Percentiles rank a stretch among this genome's conserved stretches.
These are phyloP conservation scores for Hanseniaspora occidentalis DNA, from an alignment of 805 yeast species.

Conservation along the genomic window DNA sequence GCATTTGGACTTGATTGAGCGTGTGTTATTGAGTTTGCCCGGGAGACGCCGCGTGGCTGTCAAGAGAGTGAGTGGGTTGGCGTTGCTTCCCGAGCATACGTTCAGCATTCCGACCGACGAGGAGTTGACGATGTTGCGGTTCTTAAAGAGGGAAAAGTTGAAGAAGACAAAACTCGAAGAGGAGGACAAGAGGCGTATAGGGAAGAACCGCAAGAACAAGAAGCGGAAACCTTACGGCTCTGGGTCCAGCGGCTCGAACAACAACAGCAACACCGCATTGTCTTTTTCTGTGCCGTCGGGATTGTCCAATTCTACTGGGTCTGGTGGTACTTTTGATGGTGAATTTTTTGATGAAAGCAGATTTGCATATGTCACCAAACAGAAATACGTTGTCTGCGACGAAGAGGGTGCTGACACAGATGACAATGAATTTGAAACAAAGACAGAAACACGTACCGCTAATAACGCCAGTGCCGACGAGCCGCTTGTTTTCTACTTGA, in stretches of 20 bases:
- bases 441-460: too few relatives aligned
- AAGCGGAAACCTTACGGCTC: neutral
- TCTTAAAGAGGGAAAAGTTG: neutral
- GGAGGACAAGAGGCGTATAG: neutral
- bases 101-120: neutral
- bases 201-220: neutral
- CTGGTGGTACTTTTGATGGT: too few relatives aligned
- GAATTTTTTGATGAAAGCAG: too few relatives aligned
- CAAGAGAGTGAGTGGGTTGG: neutral
- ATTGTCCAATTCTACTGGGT: too few relatives aligned
- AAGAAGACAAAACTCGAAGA: neutral
- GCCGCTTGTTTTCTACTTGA: neutral
- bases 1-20: neutral
- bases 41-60: neutral
- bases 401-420: too few relatives aligned
- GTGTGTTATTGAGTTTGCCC: constrained; percentile 1
- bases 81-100: neutral
- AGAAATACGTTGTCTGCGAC: too few relatives aligned
- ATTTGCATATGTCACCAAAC: neutral
- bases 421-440: too few relatives aligned
- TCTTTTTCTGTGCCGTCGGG: neutral
- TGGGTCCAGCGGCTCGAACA: too few relatives aligned
- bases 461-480: too few relatives aligned
- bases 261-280: neutral
- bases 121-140: neutral